phyloP scores from a whole-genome alignment of 2,329 filamentous ascomycete genomes.

The Cordyceps militaris region DNA sequence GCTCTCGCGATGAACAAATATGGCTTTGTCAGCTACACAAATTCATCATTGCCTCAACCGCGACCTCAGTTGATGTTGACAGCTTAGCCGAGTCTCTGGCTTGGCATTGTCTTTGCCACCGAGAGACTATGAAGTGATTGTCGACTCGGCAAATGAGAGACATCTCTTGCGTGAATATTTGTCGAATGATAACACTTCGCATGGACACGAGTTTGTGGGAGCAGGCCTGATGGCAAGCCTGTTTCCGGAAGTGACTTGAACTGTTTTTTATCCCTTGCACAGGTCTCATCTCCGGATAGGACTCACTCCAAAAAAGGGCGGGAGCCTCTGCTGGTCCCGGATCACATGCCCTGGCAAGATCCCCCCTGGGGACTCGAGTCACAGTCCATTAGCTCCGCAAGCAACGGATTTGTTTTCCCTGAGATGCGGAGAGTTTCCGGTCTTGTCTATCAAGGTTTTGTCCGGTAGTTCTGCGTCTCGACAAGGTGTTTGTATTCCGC shows the following conservation, averaged over 20 bases:
- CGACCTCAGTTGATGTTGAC: background rate
- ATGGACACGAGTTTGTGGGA: background rate
- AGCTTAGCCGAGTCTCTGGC: background rate
- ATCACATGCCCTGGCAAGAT: background rate
- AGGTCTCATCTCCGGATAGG: slow-evolving; percentile 1
- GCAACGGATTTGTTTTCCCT: background rate
- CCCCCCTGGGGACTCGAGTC: background rate
- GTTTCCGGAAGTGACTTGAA: background rate
- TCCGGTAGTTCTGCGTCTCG: background rate
- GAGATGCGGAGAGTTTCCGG: background rate
- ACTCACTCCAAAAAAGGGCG: background rate
- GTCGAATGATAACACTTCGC: background rate
- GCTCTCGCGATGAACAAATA: background rate
- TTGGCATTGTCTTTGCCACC: background rate
- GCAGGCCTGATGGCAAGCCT: background rate
- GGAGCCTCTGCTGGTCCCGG: background rate
- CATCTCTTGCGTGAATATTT: background rate
- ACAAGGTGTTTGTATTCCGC: background rate
- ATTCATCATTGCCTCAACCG: background rate
- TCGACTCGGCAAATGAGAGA: background rate
- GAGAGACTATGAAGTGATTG: background rate
- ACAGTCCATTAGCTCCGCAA: background rate
- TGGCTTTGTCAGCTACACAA: background rate
- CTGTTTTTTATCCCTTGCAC: slow-evolving; percentile 6
- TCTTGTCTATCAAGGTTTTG: background rate